Conservation (phyloP, 179 eudicot genomes). For the Spergularia azorica region DNA sequence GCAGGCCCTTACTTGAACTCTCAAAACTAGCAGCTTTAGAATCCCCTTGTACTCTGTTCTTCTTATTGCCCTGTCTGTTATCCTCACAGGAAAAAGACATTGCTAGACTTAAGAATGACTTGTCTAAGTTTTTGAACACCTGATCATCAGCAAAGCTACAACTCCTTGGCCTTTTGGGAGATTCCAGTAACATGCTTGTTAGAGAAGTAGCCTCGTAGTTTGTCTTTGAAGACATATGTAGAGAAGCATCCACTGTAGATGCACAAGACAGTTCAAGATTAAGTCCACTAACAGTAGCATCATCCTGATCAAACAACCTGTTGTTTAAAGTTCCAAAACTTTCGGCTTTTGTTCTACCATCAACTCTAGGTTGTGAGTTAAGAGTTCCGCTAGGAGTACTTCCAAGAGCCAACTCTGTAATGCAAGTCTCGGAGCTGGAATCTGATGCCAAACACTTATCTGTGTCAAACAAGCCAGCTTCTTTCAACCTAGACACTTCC, state of each 20-base stretch:
- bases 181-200: constrained; percentile 30
- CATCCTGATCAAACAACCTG: constrained; percentile 24
- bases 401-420: constrained; percentile 53
- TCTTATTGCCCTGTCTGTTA: constrained; percentile 34
- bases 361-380: constrained; percentile 21
- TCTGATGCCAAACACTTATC: constrained; percentile 18
- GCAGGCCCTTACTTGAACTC: constrained; percentile 21
- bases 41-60: constrained; percentile 31
- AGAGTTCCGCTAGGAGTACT: constrained; percentile 25
- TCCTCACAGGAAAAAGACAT: constrained; percentile 32
- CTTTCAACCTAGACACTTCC: constrained; percentile 21
- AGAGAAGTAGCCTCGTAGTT: constrained; percentile 28
- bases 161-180: constrained; percentile 46
- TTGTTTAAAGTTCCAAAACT: constrained; percentile 19
- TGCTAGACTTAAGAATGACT: constrained; percentile 54
- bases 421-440: constrained; percentile 41
- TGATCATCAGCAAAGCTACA: constrained; percentile 28
- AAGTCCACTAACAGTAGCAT: constrained; percentile 7
- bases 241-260: constrained; percentile 20
- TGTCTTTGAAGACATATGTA: constrained; percentile 15
- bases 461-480: constrained; percentile 5
- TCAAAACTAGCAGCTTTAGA: constrained; percentile 28
- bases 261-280: constrained; percentile 14
- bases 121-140: constrained; percentile 35
- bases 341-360: constrained; percentile 12